phyloP scores from a whole-genome alignment of 2,329 filamentous ascomycete genomes.

The Aphanoascus verrucosus region DNA sequence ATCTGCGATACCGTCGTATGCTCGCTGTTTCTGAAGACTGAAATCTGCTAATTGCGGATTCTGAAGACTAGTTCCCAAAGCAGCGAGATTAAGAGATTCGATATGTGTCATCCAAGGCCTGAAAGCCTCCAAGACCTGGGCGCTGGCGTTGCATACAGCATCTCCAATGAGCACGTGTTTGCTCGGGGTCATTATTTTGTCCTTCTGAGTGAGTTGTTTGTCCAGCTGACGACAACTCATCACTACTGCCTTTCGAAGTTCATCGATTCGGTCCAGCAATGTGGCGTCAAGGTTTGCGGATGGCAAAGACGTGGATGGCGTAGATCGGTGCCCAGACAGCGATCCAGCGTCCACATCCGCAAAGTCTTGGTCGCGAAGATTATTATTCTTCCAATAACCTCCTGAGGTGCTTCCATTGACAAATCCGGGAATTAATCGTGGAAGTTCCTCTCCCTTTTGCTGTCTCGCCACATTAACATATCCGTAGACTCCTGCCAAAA shows the following conservation, averaged over 20 bases:
- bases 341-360: conserved; percentile 60
- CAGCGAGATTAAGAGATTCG: conserved; percentile 81
- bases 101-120: conserved; percentile 81
- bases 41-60: conserved; percentile 82
- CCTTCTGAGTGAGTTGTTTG: conserved; percentile 63
- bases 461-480: conserved; percentile 93
- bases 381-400: conserved; percentile 73
- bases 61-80: conserved; percentile 65
- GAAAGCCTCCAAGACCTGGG: conserved; percentile 76
- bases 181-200: conserved; percentile 70
- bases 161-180: conserved; percentile 73
- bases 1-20: conserved; percentile 89
- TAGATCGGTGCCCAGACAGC: too few relatives aligned
- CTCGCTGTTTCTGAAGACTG: conserved; percentile 76
- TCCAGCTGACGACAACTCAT: conserved; percentile 78
- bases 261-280: conserved; percentile 72
- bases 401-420: conserved; percentile 73
- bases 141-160: conserved; percentile 65
- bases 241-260: conserved; percentile 74
- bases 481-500: conserved; percentile 84
- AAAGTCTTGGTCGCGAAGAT: conserved; percentile 52
- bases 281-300: conserved; percentile 62
- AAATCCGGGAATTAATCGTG: conserved; percentile 86
- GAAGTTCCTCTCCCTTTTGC: conserved; percentile 85
- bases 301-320: conserved; percentile 32